These are phyloP conservation scores for Antitrichia curtipendula DNA, from an alignment of 225 moss, liverwort and hornwort species.

Conservation along the genomic window DNA sequence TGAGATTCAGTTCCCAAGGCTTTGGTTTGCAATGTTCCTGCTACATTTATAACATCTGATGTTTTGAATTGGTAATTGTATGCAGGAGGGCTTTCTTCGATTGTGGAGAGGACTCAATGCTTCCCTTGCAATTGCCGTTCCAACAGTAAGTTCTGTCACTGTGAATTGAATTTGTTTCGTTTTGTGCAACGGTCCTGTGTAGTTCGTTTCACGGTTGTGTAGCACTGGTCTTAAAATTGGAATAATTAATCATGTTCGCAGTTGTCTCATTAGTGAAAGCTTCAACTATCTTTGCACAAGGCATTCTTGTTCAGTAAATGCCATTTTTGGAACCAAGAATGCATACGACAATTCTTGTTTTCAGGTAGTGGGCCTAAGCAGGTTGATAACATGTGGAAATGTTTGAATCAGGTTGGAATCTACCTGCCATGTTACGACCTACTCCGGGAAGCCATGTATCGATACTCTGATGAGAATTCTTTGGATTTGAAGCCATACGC, in stretches of 20 bases:
- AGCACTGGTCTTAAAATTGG: background rate
- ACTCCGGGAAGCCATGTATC: conserved; percentile 52
- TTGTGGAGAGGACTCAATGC: conserved; percentile 52
- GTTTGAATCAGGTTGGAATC: conserved; percentile 67
- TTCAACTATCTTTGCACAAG: background rate
- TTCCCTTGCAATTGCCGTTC: conserved; percentile 44
- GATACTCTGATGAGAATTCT: conserved; percentile 31
- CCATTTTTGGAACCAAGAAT: background rate
- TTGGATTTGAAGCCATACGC: conserved; percentile 50
- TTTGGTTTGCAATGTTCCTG: background rate
- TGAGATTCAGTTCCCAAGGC: background rate
- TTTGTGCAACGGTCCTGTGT: background rate
- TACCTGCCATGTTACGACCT: conserved; percentile 90
- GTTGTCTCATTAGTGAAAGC: background rate
- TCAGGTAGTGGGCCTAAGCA: background rate
- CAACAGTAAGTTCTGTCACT: conserved; percentile 20
- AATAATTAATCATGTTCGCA: background rate
- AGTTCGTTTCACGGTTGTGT: background rate
- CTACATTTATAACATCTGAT: background rate
- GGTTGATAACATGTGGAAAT: background rate
- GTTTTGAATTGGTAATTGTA: background rate
- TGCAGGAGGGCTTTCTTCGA: conserved; percentile 47
- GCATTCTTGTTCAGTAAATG: background rate
- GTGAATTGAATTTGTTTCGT: background rate
- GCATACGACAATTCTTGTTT: background rate